phyloP scores from a whole-genome alignment of 192 early-diverging fungal genomes.

The Coemansia nantahalensis region DNA sequence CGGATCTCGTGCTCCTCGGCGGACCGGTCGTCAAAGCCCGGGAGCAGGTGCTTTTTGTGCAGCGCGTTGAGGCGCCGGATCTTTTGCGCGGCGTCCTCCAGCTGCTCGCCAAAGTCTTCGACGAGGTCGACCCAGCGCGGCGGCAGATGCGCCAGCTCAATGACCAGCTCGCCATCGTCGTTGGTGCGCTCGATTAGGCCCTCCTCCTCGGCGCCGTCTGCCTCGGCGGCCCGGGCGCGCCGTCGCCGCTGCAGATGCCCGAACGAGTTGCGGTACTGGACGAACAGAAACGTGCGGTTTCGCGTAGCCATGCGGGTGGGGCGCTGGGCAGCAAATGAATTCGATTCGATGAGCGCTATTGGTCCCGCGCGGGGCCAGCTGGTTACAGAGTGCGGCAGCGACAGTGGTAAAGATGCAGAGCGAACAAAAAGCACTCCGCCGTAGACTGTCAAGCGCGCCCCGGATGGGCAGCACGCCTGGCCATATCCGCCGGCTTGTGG shows the following conservation, averaged over 20 bases:
- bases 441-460: no score
- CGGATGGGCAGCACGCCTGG: no score
- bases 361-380: no score
- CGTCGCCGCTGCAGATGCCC: constrained; percentile 58
- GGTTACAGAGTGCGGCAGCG: no score
- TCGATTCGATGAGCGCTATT: no score
- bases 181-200: constrained; percentile 60
- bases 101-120: constrained; percentile 75
- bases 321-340: no score
- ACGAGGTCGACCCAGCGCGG: constrained; percentile 94
- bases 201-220: constrained; percentile 28
- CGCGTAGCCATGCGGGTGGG: constrained; percentile 91
- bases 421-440: no score
- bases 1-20: constrained; percentile 82
- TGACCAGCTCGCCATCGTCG: constrained; percentile 75
- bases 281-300: constrained; percentile 85
- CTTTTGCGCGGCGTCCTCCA: constrained; percentile 65
- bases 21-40: constrained; percentile 89
- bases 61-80: constrained; percentile 64
- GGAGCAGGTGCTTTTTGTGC: constrained; percentile 87
- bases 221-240: constrained; percentile 15
- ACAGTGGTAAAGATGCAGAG: no score
- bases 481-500: no score
- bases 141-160: constrained; percentile 85
- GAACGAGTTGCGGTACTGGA: constrained; percentile 92